Conservation (phyloP, 2,329 filamentous ascomycete species). For the Sporothrix protearum region DNA sequence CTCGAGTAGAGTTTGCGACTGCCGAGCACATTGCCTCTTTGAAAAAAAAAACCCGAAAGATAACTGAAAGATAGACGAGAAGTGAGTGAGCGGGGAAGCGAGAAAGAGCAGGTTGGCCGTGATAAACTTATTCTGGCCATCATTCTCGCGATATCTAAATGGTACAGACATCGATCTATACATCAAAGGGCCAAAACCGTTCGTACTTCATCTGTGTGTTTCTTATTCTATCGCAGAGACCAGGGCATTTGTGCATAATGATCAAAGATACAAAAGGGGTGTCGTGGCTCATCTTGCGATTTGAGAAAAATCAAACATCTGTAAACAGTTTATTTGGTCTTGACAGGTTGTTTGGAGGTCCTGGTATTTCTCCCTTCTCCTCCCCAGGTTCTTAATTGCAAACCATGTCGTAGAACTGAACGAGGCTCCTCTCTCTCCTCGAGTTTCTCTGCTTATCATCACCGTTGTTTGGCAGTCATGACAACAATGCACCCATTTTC, state of each 20-base stretch:
- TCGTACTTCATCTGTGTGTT: conserved; percentile 8
- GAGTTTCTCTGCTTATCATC: not conserved
- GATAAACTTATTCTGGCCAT: not conserved
- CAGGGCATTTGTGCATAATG: conserved; percentile 13
- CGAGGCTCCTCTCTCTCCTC: not conserved
- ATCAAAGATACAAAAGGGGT: not conserved
- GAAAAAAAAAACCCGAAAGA: no score
- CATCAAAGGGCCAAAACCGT: not conserved
- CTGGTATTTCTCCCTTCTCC: not conserved
- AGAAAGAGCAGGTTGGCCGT: not conserved
- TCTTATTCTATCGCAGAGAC: conserved; percentile 12
- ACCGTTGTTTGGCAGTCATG: not conserved
- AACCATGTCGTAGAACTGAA: not conserved
- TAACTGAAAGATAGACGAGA: not conserved
- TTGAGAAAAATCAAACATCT: not conserved
- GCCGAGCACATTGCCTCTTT: not conserved
- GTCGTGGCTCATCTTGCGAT: not conserved
- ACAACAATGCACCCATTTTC: not conserved
- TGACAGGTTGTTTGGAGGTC: not conserved
- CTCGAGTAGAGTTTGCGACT: not conserved
- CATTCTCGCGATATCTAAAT: not conserved
- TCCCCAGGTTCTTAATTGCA: not conserved
- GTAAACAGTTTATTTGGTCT: conserved; percentile 14
- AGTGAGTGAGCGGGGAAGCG: conserved; percentile 9
- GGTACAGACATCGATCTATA: not conserved